Evolutionary conservation across 352 stramenopile species (phyloP).

Genomic region (Pythium coloratum): DNA sequence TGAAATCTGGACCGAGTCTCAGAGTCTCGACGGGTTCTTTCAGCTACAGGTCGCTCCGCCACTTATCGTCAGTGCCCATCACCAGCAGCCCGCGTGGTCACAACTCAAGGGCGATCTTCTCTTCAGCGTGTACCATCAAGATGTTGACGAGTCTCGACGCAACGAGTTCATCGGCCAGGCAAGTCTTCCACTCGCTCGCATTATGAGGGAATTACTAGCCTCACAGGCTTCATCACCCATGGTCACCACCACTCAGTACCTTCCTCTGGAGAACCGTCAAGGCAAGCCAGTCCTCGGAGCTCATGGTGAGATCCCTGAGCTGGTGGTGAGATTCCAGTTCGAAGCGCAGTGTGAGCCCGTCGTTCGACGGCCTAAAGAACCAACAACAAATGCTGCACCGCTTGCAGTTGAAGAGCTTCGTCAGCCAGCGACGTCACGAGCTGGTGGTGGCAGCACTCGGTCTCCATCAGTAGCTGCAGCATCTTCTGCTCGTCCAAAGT

Average conservation of each 20-base stretch:
- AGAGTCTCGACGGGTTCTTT: constrained; percentile 31
- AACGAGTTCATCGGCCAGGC: constrained; percentile 64
- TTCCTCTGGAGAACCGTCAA: constrained; percentile 37
- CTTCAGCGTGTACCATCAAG: constrained; percentile 54
- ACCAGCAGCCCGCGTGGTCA: constrained; percentile 39
- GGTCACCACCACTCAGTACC: constrained; percentile 9
- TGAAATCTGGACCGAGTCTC: not conserved
- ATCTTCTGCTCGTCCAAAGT: not conserved
- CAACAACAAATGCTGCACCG: not conserved
- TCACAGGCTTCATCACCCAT: not conserved
- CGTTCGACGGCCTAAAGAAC: not conserved
- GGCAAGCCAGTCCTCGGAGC: constrained; percentile 25
- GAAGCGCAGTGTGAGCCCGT: constrained; percentile 34
- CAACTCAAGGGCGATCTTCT: constrained; percentile 60
- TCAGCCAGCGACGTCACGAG: not conserved
- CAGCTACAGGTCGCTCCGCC: constrained; percentile 50
- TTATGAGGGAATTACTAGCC: constrained; percentile 30
- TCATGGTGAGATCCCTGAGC: constrained; percentile 10
- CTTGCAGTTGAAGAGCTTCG: not conserved
- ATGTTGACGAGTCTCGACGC: not conserved
- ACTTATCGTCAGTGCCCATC: constrained; percentile 1
- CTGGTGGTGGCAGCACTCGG: not conserved
- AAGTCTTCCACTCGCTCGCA: constrained; percentile 35
- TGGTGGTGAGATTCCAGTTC: constrained; percentile 50
- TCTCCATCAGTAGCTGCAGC: not conserved